Base-by-base conservation (phyloP, 129 eudicot species). In the Pulicaria dysenterica region DNA sequence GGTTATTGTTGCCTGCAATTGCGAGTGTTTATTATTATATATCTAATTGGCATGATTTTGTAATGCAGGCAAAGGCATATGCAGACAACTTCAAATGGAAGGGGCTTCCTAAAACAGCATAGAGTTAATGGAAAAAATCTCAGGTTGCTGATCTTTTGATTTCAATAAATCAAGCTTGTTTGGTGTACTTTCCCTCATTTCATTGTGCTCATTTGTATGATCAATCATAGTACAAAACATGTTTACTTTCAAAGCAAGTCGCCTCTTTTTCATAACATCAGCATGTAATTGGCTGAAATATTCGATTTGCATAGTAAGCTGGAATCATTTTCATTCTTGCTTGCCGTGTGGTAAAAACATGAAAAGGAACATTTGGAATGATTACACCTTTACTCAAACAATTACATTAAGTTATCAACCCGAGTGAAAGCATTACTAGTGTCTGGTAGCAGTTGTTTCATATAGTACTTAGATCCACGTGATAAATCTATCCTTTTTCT, bases 21-120 rank as follows among this genome's bases (percentile, higher is more conserved):
- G 41, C 24, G 14, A 14, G 74, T 38, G 38, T 17, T 37, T 53
- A 0, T 37, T 53, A 0, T 24, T 24, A 1, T 24, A 53, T 57
- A 24, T 42, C 1, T 53, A 9, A 53, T 37, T 40, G 53, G 54
- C 51, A 24, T 75, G 10, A 14, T 54, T 68, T 80, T 12, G 58
- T 57, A 44, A 73, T 78, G 75, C 85, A 93, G 99, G 83, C 80
- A 13, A 94, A 90, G 88, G 70, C 98, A 17, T 94, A 94, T 81
- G 85, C 99, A 41, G 99, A 94, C 81, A 94, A 94, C 86, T 94
- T 94, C 81, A 94, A 94, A 80, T 94, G 97, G 96, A 94, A 94
- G 89, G 98, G 98, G 31, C 96, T 70, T 84, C 91, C 94, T 0
- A 70, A 42, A 74, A 72, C 82, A 53, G 58, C 83, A 43, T 73